A percentile compares a stretch with the other conserved stretches of the same genome.
These are phyloP conservation scores for Ophiostoma quercus DNA, from an alignment of 2,329 filamentous ascomycete species.

Conservation along the genomic window DNA sequence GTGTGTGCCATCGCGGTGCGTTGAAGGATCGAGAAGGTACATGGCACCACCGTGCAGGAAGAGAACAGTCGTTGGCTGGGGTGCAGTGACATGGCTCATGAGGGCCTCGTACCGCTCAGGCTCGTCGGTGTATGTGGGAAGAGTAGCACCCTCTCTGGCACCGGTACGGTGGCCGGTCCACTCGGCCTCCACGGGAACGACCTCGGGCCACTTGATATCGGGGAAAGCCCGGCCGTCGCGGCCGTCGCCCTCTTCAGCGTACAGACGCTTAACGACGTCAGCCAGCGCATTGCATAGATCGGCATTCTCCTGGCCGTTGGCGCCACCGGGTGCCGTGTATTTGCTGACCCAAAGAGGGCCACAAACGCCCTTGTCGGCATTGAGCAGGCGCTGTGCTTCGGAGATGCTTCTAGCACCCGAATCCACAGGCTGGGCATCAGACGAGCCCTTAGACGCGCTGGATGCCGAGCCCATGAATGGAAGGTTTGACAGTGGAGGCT, in stretches of 20 bases:
- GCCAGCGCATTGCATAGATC: constrained; percentile 57
- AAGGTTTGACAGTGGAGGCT: constrained; percentile 8
- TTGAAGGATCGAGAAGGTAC: constrained; percentile 64
- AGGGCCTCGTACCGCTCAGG: constrained; percentile 59
- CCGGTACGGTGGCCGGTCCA: constrained; percentile 66
- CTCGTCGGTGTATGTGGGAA: constrained; percentile 53
- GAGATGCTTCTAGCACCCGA: constrained; percentile 42
- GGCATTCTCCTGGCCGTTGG: constrained; percentile 40
- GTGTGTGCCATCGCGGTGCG: constrained; percentile 55
- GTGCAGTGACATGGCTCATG: constrained; percentile 60
- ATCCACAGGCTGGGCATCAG: constrained; percentile 34
- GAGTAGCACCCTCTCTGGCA: constrained; percentile 45
- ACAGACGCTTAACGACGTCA: constrained; percentile 43
- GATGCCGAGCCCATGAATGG: constrained; percentile 11
- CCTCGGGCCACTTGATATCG: constrained; percentile 43
- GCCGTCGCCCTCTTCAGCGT: constrained; percentile 19
- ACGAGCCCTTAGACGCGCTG: background rate
- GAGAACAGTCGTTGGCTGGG: constrained; percentile 57
- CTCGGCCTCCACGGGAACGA: constrained; percentile 60
- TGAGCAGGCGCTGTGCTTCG: constrained; percentile 57
- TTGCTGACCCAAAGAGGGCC: constrained; percentile 78
- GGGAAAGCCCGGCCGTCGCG: constrained; percentile 22
- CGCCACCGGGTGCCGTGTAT: constrained; percentile 57
- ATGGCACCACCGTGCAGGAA: constrained; percentile 76
- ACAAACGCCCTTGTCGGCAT: constrained; percentile 63